Percentiles rank a stretch among this genome's conserved stretches.
These are phyloP conservation scores for Fusarium sarcochroum DNA, from an alignment of 2,329 filamentous ascomycete genomes.

Conservation along the genomic window DNA sequence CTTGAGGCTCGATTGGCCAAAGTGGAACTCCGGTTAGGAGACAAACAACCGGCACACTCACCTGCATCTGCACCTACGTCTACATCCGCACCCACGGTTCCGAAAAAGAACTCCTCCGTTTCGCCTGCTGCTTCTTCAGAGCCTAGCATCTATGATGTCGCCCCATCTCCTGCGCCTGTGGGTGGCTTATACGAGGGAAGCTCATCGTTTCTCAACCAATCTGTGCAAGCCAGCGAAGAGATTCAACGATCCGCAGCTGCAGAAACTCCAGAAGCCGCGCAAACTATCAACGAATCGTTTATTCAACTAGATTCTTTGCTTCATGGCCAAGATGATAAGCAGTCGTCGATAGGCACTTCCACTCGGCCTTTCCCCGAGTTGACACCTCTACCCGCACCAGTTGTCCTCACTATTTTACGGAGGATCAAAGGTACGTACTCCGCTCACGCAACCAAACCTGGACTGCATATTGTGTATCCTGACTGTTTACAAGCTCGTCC, in stretches of 20 bases:
- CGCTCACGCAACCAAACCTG: too few relatives aligned
- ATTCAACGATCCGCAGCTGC: slow-evolving; percentile 26
- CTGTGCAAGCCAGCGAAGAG: slow-evolving; percentile 30
- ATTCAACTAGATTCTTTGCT: slow-evolving; percentile 20
- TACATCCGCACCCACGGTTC: neutral
- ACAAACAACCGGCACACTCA: neutral
- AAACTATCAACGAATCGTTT: slow-evolving; percentile 33
- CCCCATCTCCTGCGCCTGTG: neutral
- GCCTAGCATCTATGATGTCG: neutral
- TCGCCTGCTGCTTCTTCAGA: slow-evolving; percentile 20
- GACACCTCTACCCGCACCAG: slow-evolving; percentile 12
- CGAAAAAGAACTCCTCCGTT: neutral
- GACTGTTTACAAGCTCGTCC: neutral
- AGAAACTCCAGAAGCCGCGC: slow-evolving; percentile 27
- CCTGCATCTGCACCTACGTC: neutral
- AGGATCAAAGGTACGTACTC: slow-evolving; percentile 20
- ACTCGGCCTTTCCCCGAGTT: slow-evolving; percentile 14
- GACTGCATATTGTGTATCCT: neutral
- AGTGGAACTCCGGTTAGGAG: slow-evolving; percentile 20
- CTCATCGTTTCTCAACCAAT: slow-evolving; percentile 39
- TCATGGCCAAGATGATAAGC: neutral
- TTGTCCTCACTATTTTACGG: slow-evolving; percentile 23
- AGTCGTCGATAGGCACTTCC: neutral
- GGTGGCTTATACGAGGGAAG: slow-evolving; percentile 34
- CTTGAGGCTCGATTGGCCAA: slow-evolving; percentile 30